Base-by-base conservation (phyloP, 179 eudicot genomes). In the Actinidia arguta region DNA sequence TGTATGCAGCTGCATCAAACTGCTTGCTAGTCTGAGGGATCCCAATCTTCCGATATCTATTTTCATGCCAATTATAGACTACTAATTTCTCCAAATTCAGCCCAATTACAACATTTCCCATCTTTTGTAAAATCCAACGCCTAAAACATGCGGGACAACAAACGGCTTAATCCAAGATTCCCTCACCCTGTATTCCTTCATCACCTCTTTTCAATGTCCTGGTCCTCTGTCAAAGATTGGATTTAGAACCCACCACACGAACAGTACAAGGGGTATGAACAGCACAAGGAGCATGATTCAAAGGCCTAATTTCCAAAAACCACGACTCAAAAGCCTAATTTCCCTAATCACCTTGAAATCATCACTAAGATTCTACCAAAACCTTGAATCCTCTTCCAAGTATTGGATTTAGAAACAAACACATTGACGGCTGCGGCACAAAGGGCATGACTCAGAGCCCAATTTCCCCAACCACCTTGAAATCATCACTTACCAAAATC, bases 111-210 rank as follows among this genome's bases (percentile, higher is more conserved):
- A 68, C n/a, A 1, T 68, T n/a, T 42, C 48, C 73, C 20, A 14
- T 18, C 25, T 8, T 61, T 22, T 11, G 31, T 61, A 20, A 61
- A 61, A 61, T 20, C n/a, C 66, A 61, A 22, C 24, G 27, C 59
- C 44, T 5, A 0, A 8, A 58, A 51, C 39, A 5, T 16, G 16
- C 14, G 44, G 59, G 31, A 51, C 13, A 24, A 25, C 76, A 6
- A 73, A 73, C 61, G 51, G 25, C n/a, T 73, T 31, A 31, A 39
- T 48, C 76, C 76, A 73, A 24, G 76, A 73, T 13, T 51, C 59
- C 31, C 51, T 48, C 44, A 27, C 66, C 5, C 27, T 20, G 22
- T 20, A 73, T 6, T 50, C 44, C 59, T 51, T 73, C 59, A 73
- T 73, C 52, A 16, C 76, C 58, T 14, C 20, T 50, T 0, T 14